Evolutionary conservation across 768 basidiomycete species (phyloP).

Genomic region (Boletus rex-veris): DNA sequence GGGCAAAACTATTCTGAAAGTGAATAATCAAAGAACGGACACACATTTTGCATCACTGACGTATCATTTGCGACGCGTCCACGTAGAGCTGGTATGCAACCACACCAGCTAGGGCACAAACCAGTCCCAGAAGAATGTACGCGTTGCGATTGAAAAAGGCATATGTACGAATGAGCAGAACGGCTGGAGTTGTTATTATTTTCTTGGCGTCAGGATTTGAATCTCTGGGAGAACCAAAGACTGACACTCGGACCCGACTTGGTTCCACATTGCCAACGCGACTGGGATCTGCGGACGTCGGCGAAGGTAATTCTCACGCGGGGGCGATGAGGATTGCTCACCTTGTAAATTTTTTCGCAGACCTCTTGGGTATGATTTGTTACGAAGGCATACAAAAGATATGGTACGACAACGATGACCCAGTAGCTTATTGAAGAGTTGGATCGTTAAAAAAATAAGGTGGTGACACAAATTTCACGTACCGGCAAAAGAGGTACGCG

Average conservation of each 20-base stretch:
- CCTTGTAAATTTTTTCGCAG: constrained; percentile 71
- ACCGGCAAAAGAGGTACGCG: constrained; percentile 83
- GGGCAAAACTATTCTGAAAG: constrained; percentile 47
- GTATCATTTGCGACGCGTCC: constrained; percentile 71
- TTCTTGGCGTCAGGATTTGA: constrained; percentile 4
- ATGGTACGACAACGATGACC: constrained; percentile 78
- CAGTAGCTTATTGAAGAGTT: constrained; percentile 54
- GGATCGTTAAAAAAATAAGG: background rate
- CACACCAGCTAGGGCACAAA: constrained; percentile 66
- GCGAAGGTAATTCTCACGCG: background rate
- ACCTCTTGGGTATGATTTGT: constrained; percentile 59
- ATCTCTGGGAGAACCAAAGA: background rate
- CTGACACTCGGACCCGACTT: constrained; percentile 76
- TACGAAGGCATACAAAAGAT: constrained; percentile 73
- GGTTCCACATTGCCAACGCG: constrained; percentile 82
- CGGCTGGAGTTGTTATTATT: constrained; percentile 40
- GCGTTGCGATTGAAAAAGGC: constrained; percentile 81
- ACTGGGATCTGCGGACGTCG: constrained; percentile 61
- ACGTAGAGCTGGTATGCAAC: constrained; percentile 82
- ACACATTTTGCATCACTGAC: constrained; percentile 38
- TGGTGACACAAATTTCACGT: constrained; percentile 30
- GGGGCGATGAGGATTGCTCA: constrained; percentile 21
- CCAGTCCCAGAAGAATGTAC: constrained; percentile 60
- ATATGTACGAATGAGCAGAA: constrained; percentile 79
- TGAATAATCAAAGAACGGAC: constrained; percentile 7